These are phyloP conservation scores for Xerocomellus amylosporus DNA, from an alignment of 768 basidiomycete species.

Conservation along the genomic window DNA sequence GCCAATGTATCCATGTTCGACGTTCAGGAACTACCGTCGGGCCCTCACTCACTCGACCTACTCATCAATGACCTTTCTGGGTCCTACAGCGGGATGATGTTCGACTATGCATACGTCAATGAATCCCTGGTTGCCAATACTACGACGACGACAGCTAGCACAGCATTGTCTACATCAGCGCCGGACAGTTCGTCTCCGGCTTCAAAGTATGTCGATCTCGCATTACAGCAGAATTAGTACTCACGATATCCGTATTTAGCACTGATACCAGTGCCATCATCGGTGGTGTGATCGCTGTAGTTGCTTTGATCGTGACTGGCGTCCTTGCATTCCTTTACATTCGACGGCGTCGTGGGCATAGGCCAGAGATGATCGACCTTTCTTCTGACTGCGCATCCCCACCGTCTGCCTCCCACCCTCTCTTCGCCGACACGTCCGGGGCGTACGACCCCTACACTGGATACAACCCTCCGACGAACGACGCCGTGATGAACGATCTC, in stretches of 20 bases:
- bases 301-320: constrained; percentile 7
- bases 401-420: not conserved
- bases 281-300: constrained; percentile 11
- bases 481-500: not conserved
- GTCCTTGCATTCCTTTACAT: constrained; percentile 9
- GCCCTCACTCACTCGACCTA: constrained; percentile 10
- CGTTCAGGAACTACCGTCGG: constrained; percentile 19
- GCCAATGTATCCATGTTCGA: constrained; percentile 26
- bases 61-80: constrained; percentile 22
- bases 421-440: not conserved
- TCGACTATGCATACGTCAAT: constrained; percentile 24
- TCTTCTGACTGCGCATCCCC: not conserved
- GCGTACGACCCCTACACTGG: not conserved
- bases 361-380: constrained; percentile 7
- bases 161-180: not conserved
- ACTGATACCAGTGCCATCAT: constrained; percentile 6
- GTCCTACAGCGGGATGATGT: constrained; percentile 25
- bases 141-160: constrained; percentile 1
- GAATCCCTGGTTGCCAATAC: constrained; percentile 14
- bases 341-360: constrained; percentile 4
- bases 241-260: constrained; percentile 2
- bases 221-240: not conserved
- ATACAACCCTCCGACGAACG: not conserved
- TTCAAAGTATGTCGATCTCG: constrained; percentile 11
- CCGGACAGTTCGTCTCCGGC: not conserved